A percentile compares a stretch with the other conserved stretches of the same genome.
These are phyloP conservation scores for Pyrenophora tritici-repentis DNA, from an alignment of 2,329 filamentous ascomycete species.

Conservation along the genomic window DNA sequence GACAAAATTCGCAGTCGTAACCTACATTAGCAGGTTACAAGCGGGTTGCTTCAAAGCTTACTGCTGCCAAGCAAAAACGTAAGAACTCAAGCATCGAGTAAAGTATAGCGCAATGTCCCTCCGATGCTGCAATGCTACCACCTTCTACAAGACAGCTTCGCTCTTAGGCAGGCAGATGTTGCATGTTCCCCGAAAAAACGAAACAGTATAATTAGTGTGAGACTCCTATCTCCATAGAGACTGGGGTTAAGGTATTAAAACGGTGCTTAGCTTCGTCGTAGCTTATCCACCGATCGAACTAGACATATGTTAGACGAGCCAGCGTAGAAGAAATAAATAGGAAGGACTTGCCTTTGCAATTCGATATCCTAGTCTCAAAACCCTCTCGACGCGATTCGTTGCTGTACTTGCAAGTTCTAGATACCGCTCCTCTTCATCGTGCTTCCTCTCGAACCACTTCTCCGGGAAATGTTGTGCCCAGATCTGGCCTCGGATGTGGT, in stretches of 20 bases:
- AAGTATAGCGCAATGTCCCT: not conserved
- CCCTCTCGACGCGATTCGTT: constrained; percentile 62
- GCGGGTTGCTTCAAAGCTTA: not conserved
- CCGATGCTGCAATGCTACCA: not conserved
- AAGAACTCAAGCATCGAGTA: not conserved
- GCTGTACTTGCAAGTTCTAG: constrained; percentile 66
- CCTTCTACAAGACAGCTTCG: not conserved
- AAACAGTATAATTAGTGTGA: constrained; percentile 1
- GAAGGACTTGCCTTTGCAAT: not conserved
- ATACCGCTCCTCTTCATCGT: constrained; percentile 70
- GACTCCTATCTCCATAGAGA: not conserved
- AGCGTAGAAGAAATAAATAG: not conserved
- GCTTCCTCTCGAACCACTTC: constrained; percentile 64
- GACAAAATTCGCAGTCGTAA: not conserved
- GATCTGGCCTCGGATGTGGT: constrained; percentile 65
- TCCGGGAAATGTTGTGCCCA: constrained; percentile 65
- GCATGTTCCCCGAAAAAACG: not conserved
- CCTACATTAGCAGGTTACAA: not conserved
- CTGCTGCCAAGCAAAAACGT: not conserved
- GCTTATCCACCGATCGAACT: not conserved
- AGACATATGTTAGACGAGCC: not conserved
- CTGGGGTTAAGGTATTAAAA: not conserved
- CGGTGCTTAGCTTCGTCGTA: not conserved
- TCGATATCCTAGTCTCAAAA: constrained; percentile 58
- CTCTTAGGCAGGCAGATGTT: not conserved